Percentiles rank a stretch among this genome's conserved stretches.
These are phyloP conservation scores for Neurospora tetrasperma DNA, from an alignment of 495 filamentous ascomycete genomes.

Conservation along the genomic window DNA sequence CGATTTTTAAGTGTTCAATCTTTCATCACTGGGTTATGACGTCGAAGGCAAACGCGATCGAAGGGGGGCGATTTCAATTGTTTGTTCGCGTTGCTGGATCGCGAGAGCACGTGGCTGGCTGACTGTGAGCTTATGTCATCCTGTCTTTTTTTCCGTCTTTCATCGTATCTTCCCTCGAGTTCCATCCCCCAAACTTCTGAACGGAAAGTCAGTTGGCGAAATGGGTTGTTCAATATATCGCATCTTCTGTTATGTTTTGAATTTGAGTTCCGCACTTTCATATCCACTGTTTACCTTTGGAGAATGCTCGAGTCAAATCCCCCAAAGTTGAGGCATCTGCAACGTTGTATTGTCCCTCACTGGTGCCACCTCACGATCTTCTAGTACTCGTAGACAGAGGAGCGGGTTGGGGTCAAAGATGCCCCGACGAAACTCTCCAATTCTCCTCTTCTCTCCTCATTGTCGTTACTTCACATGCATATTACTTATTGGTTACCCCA, in stretches of 20 bases:
- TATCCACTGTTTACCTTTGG: background rate
- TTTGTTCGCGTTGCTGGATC: background rate
- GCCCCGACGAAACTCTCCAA: background rate
- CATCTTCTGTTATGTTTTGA: background rate
- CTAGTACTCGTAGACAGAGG: background rate
- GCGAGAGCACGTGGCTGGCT: constrained; percentile 11
- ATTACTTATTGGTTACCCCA: background rate
- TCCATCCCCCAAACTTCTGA: too few relatives aligned
- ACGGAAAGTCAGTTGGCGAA: too few relatives aligned
- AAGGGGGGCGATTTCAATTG: background rate
- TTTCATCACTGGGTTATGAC: background rate
- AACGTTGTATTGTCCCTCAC: background rate
- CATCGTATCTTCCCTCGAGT: background rate
- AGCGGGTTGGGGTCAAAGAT: background rate
- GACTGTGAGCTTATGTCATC: constrained; percentile 3
- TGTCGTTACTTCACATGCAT: background rate
- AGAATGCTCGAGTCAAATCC: too few relatives aligned
- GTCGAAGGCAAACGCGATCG: background rate
- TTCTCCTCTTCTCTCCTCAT: background rate
- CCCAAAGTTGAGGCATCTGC: background rate
- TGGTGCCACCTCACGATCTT: background rate
- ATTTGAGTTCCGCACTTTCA: background rate
- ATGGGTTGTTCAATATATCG: background rate
- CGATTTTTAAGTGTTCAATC: background rate
- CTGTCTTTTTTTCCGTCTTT: background rate